Evolutionary conservation across 805 yeast species (phyloP).

Genomic region (Saccharomyces jurei): DNA sequence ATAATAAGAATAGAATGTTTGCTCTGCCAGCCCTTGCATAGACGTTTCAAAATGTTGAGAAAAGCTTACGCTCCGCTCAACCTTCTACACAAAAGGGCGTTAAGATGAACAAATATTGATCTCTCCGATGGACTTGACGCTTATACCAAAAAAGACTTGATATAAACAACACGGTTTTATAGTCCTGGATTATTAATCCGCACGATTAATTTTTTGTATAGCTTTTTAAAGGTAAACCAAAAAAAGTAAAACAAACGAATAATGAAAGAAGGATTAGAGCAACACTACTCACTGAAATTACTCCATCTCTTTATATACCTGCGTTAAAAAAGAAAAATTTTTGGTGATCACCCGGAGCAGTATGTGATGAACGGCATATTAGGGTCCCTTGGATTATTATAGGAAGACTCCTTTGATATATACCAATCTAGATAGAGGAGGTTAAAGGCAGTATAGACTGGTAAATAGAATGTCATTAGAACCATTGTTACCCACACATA

Average conservation of each 20-base stretch:
- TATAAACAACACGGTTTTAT: slow-evolving; percentile 64
- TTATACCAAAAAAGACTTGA: slow-evolving; percentile 36
- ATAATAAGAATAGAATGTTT: slow-evolving; percentile 34
- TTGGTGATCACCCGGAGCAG: background rate
- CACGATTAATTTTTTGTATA: slow-evolving; percentile 38
- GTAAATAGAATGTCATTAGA: slow-evolving; percentile 14
- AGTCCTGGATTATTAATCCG: slow-evolving; percentile 63
- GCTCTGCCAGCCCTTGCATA: slow-evolving; percentile 63
- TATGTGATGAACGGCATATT: background rate
- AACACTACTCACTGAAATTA: background rate
- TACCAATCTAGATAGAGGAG: background rate
- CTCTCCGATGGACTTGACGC: slow-evolving; percentile 73
- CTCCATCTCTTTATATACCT: slow-evolving; percentile 5
- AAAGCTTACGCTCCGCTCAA: background rate
- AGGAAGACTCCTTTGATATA: background rate
- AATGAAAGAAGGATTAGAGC: background rate
- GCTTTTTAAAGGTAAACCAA: too few relatives aligned
- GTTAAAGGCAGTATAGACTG: background rate
- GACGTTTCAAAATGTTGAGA: slow-evolving; percentile 2
- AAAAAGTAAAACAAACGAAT: too few relatives aligned
- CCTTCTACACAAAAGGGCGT: slow-evolving; percentile 45
- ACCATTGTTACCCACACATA: slow-evolving; percentile 14
- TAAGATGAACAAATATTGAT: slow-evolving; percentile 52
- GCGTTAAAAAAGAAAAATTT: background rate
- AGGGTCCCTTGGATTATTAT: background rate